A percentile compares a stretch with the other conserved stretches of the same genome.
Conservation (phyloP, 108 stramenopile species). For the Hondaea fermentalgiana region DNA sequence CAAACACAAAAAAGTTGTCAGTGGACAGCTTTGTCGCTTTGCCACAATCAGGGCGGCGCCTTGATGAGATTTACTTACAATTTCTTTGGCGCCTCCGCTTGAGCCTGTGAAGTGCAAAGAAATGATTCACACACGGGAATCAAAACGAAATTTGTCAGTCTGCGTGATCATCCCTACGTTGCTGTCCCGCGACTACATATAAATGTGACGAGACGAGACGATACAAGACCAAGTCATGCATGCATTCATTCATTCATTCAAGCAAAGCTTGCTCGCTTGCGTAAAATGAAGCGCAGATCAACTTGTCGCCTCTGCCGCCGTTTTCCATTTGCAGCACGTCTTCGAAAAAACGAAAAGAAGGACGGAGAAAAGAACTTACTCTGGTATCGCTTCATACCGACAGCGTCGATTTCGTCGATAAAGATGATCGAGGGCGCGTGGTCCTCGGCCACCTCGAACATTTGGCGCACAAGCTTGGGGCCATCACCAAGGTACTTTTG, state of each 20-base stretch:
- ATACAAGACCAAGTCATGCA: too few species aligned
- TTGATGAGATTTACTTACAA: constrained; percentile 28
- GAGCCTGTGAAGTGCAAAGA: not conserved
- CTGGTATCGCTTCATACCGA: constrained; percentile 95
- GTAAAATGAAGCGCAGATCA: too few species aligned
- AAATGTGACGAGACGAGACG: too few species aligned
- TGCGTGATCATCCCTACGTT: too few species aligned
- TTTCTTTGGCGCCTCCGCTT: constrained; percentile 82
- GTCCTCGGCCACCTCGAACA: constrained; percentile 93
- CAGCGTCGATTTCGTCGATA: constrained; percentile 99
- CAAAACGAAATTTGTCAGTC: too few species aligned
- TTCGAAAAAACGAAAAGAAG: not conserved
- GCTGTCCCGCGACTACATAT: too few species aligned
- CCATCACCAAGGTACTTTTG: constrained; percentile 99
- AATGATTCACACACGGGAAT: constrained; percentile 38
- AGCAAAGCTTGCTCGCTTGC: too few species aligned
- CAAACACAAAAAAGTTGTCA: not conserved
- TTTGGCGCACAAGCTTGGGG: constrained; percentile 95
- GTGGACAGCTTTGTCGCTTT: too few species aligned
- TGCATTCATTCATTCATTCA: too few species aligned
- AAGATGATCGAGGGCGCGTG: constrained; percentile 90
- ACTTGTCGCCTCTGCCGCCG: not conserved
- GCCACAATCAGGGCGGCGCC: not conserved
- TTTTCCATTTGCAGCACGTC: not conserved
- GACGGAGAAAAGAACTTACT: constrained; percentile 46